Base-by-base conservation (phyloP, 1,284 basidiomycete species). In the Cryptococcus floricola region DNA sequence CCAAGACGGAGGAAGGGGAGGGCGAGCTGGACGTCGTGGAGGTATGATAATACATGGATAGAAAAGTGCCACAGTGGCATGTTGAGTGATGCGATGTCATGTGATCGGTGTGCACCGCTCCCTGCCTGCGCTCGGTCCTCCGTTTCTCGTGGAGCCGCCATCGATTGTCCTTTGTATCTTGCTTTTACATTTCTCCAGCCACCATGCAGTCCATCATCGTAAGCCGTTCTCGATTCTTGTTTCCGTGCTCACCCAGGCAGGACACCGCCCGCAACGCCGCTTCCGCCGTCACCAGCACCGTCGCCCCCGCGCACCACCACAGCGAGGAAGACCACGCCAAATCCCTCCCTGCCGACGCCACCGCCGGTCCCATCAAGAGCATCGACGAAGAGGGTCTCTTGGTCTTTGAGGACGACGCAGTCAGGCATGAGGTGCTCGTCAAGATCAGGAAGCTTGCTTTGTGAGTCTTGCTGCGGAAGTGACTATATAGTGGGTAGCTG, bases 401-500 rank as follows among this genome's bases (percentile, higher is more conserved):
- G 4, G 67, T 71, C 6, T 71, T 73, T 61, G 68, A 70, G 51
- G 56, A 60, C 27, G 56, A 65, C 19, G 49, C 48, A 3, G 68
- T 73, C 12, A 61, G 66, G 52, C 70, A 71, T 57, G 68, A 64
- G 47, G 60, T 70, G 10, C 51, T 73, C 59, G 67, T 70, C 44
- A 69, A 72, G 65, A 65, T 72, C 57, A 70, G 70, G 54, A 64
- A 70, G 58, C 64, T 72, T 44, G 70, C 70, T 37, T 39, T 66
- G 68, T 72, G 49, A 60, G 69, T 68, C 9, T 14, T 28, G 25
- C 16, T 37, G 47, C 9, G 28, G 27, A 28, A 19, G 14, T 9
- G 34, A 18, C 23, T 47, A 34, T 18, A 8, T 7, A 34, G 34
- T 38, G 43, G 39, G 16, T 42, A 25, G 10, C 44, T 27, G 13